Evolutionary conservation across 1,139 yeast species (phyloP).

Genomic region (Barnettozyma hawaiiensis): DNA sequence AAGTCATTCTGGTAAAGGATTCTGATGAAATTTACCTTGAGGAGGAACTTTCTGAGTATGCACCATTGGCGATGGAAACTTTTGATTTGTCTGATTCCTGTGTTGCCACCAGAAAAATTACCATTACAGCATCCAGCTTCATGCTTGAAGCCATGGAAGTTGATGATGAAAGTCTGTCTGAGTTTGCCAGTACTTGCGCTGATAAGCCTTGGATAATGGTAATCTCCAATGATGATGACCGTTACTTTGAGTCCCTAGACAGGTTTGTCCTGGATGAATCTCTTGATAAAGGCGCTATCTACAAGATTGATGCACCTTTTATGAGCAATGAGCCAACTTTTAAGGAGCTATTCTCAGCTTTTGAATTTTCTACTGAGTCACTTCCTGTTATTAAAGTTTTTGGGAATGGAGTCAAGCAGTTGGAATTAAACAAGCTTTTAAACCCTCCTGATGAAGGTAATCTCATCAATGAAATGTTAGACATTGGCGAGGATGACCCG

Average conservation of each 20-base stretch:
- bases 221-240: neutral
- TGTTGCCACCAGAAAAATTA: neutral
- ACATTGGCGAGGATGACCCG: neutral
- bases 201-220: neutral
- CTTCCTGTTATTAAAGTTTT: neutral
- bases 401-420: neutral
- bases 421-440: neutral
- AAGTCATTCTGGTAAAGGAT: neutral
- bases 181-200: neutral
- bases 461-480: neutral
- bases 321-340: conserved; percentile 18
- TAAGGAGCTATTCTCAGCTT: conserved; percentile 11
- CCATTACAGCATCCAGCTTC: neutral
- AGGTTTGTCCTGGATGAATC: conserved; percentile 10
- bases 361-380: conserved; percentile 6
- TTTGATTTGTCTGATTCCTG: neutral
- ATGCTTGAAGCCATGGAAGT: neutral
- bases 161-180: neutral
- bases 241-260: conserved; percentile 6
- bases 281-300: conserved; percentile 17
- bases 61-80: neutral
- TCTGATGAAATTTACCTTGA: conserved; percentile 2
- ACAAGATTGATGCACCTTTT: conserved; percentile 14
- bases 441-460: neutral
- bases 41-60: neutral